These are phyloP conservation scores for Boletus huronensis DNA, from an alignment of 768 basidiomycete genomes.

Conservation along the genomic window DNA sequence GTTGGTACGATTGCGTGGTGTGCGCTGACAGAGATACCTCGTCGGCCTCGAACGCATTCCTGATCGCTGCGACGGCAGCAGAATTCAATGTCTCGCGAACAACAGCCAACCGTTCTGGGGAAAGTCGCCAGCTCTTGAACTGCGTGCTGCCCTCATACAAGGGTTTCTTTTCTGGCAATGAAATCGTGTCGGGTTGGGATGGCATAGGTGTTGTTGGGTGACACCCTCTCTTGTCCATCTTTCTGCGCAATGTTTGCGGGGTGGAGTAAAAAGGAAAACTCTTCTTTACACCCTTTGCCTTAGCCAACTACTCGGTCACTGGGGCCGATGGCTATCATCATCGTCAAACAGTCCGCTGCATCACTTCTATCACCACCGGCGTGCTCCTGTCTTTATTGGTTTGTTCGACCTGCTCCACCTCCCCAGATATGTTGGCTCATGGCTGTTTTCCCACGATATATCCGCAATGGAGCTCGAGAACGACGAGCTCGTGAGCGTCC, in stretches of 20 bases:
- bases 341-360: constrained; percentile 16
- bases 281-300: no score
- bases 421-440: no score
- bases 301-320: no score
- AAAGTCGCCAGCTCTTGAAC: constrained; percentile 87
- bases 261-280: no score
- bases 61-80: constrained; percentile 74
- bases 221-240: no score
- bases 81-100: constrained; percentile 68
- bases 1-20: not conserved
- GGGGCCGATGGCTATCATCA: no score
- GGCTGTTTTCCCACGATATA: constrained; percentile 18
- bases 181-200: not conserved
- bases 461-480: constrained; percentile 27
- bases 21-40: constrained; percentile 47
- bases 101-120: constrained; percentile 55
- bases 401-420: no score
- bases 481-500: constrained; percentile 61
- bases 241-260: no score
- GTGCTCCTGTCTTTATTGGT: constrained; percentile 43
- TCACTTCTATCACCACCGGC: constrained; percentile 25
- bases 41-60: constrained; percentile 71
- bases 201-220: no score
- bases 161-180: constrained; percentile 28
- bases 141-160: constrained; percentile 80